These are phyloP conservation scores for Annulohypoxylon stygium DNA, from an alignment of 495 filamentous ascomycete species.

Conservation along the genomic window DNA sequence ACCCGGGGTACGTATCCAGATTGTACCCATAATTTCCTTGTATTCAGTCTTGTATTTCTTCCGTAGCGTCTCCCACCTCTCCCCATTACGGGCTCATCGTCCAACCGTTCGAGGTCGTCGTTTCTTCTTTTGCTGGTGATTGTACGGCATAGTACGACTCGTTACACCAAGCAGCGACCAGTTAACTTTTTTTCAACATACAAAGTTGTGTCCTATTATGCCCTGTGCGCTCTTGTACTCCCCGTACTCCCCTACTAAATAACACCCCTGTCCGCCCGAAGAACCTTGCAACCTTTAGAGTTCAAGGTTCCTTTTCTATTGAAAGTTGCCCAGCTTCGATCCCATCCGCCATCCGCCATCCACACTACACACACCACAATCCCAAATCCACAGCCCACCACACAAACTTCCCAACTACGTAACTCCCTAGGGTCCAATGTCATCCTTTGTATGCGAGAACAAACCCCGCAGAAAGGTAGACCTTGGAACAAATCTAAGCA, in stretches of 20 bases:
- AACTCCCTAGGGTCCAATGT: slow-evolving; percentile 41
- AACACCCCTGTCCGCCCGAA: slow-evolving; percentile 17
- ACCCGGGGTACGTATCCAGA: slow-evolving; percentile 17
- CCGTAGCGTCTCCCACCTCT: slow-evolving; percentile 3
- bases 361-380: slow-evolving; percentile 8
- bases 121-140: neutral
- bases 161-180: neutral
- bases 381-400: slow-evolving; percentile 12
- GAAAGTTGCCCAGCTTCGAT: slow-evolving; percentile 6
- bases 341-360: slow-evolving; percentile 6
- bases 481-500: slow-evolving; percentile 37
- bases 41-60: slow-evolving; percentile 8
- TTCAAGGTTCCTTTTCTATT: slow-evolving; percentile 13
- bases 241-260: neutral
- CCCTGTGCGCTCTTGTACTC: neutral
- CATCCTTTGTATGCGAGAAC: slow-evolving; percentile 43
- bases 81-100: slow-evolving; percentile 4
- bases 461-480: slow-evolving; percentile 46
- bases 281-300: slow-evolving; percentile 3
- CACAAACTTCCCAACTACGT: slow-evolving; percentile 39
- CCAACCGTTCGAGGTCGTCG: slow-evolving; percentile 8
- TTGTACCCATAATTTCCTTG: slow-evolving; percentile 8
- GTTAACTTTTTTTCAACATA: neutral
- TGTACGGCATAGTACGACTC: neutral
- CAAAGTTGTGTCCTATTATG: too few relatives aligned